These are phyloP conservation scores for Hyphopichia pseudoburtonii DNA, from an alignment of 1,139 yeast species.

Conservation along the genomic window DNA sequence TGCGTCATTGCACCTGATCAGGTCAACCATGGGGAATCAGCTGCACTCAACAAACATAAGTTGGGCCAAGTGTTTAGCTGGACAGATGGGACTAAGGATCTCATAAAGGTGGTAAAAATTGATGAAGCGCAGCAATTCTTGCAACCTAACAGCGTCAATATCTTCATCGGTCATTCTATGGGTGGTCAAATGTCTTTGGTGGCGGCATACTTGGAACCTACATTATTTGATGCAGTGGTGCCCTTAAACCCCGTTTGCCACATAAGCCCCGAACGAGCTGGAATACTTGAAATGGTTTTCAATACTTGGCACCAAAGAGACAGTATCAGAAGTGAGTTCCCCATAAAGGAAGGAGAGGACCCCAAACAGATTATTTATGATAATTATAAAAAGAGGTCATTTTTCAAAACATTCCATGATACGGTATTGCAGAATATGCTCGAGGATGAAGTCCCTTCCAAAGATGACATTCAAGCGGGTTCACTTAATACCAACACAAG, in stretches of 20 bases:
- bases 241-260: conserved; percentile 57
- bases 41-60: conserved; percentile 41
- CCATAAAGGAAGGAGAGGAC: conserved; percentile 12
- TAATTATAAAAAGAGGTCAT: conserved; percentile 40
- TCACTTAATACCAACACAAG: not conserved
- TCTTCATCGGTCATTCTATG: conserved; percentile 62
- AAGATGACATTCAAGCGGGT: conserved; percentile 27
- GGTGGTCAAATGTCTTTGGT: conserved; percentile 55
- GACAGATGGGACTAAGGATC: conserved; percentile 59
- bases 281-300: conserved; percentile 8
- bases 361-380: conserved; percentile 26
- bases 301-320: conserved; percentile 8
- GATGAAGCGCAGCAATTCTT: conserved; percentile 28
- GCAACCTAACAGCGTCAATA: conserved; percentile 27
- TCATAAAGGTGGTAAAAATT: conserved; percentile 42
- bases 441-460: conserved; percentile 24
- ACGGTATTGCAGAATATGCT: conserved; percentile 38
- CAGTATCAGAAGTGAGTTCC: conserved; percentile 8
- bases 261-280: conserved; percentile 10
- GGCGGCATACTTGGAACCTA: conserved; percentile 46
- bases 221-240: conserved; percentile 47
- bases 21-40: conserved; percentile 61
- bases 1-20: conserved; percentile 50
- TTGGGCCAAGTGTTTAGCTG: conserved; percentile 51
- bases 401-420: conserved; percentile 43